Evolutionary conservation across 1,139 yeast species (phyloP).

Genomic region (Wickerhamiella pararugosa): DNA sequence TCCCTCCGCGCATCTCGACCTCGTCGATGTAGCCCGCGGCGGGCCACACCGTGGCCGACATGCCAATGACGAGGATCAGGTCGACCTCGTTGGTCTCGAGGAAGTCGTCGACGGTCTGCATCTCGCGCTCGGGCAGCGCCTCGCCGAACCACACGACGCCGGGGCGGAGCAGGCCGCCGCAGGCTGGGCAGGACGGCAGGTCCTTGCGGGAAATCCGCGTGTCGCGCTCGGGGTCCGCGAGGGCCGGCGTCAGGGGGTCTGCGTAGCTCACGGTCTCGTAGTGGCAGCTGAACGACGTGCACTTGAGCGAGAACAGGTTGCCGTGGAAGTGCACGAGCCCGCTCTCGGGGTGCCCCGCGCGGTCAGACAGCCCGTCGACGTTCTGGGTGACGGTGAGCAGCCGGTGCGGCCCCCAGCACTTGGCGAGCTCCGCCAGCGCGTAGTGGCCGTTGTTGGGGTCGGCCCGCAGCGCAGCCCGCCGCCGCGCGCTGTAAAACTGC

Average conservation of each 20-base stretch:
- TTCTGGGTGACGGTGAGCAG: conserved; percentile 65
- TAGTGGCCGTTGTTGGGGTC: conserved; percentile 59
- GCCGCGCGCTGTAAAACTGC: conserved; percentile 68
- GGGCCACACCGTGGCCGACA: conserved; percentile 78
- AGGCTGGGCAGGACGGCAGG: conserved; percentile 66
- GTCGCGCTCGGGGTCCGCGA: conserved; percentile 24
- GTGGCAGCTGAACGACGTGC: conserved; percentile 64
- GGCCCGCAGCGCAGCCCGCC: conserved; percentile 50
- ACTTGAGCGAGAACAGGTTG: conserved; percentile 50
- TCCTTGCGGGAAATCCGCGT: conserved; percentile 31
- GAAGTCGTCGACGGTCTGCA: conserved; percentile 57
- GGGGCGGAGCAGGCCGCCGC: conserved; percentile 52
- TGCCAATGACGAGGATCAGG: conserved; percentile 66
- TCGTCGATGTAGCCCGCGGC: conserved; percentile 82
- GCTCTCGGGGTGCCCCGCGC: conserved; percentile 45
- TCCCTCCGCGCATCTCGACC: conserved; percentile 57
- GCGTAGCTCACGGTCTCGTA: conserved; percentile 39
- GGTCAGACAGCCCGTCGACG: conserved; percentile 56
- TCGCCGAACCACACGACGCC: conserved; percentile 95
- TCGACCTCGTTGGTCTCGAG: conserved; percentile 48
- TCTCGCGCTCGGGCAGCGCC: conserved; percentile 45
- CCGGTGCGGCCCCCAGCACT: conserved; percentile 19
- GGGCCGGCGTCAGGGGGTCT: conserved; percentile 49
- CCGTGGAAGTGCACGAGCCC: conserved; percentile 63
- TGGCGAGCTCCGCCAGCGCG: conserved; percentile 46